Conservation (phyloP, 306 rosid genomes). For the Fagus sylvatica region DNA sequence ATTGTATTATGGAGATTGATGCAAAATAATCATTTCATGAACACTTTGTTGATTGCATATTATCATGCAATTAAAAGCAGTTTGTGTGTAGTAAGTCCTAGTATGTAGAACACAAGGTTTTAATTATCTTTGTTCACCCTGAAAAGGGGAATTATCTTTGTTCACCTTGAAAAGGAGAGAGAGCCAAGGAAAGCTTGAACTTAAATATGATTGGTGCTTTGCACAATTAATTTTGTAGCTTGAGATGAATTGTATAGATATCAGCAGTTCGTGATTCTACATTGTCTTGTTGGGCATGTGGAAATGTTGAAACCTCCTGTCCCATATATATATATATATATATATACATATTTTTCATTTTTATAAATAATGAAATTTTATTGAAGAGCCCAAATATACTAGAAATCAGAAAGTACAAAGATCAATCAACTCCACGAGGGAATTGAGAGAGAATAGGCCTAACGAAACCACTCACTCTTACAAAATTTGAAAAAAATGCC, state of each 20-base stretch:
- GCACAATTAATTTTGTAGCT: neutral
- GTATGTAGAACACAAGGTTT: neutral
- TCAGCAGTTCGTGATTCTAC: neutral
- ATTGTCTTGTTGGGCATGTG: neutral
- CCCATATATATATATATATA: no score
- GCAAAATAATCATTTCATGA: neutral
- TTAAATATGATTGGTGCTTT: neutral
- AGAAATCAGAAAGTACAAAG: no score
- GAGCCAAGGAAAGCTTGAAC: neutral
- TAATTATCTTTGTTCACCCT: neutral
- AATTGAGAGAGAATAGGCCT: no score
- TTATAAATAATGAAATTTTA: no score
- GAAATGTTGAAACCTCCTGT: neutral
- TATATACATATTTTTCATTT: no score
- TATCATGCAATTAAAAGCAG: no score
- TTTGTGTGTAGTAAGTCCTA: neutral
- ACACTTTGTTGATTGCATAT: no score
- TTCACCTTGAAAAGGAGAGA: neutral
- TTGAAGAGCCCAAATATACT: no score
- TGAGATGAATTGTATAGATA: neutral
- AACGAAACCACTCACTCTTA: no score
- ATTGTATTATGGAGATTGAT: neutral
- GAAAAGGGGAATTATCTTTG: neutral
- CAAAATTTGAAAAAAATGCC: no score
- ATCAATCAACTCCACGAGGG: no score